phyloP scores from a whole-genome alignment of 805 yeast genomes.

The Metschnikowia amazonensis region DNA sequence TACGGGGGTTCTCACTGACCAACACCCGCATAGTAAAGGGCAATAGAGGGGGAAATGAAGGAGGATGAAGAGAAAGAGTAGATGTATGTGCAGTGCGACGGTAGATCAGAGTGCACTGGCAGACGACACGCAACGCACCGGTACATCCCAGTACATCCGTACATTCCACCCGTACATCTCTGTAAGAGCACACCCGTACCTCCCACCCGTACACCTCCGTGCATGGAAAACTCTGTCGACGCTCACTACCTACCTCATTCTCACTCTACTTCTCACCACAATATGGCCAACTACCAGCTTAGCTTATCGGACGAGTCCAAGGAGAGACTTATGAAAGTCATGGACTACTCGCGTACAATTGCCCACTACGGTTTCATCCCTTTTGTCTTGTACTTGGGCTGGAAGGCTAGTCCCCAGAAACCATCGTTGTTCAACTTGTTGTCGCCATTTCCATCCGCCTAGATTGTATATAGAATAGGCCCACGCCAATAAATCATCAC shows the following conservation, averaged over 20 bases:
- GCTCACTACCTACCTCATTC: not conserved
- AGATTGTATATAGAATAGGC: constrained; percentile 27
- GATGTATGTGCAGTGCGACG: not conserved
- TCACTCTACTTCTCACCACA: not conserved
- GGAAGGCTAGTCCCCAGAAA: constrained; percentile 69
- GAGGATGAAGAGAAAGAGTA: not conserved
- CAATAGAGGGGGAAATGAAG: not conserved
- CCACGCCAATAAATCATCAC: no score
- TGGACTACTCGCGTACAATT: constrained; percentile 78
- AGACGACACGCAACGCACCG: not conserved
- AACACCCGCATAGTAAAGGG: constrained; percentile 12
- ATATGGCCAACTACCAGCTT: constrained; percentile 25
- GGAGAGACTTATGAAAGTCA: constrained; percentile 83
- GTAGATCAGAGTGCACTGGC: not conserved
- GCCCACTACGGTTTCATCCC: constrained; percentile 98
- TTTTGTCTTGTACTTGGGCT: constrained; percentile 80
- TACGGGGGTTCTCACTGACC: constrained; percentile 16
- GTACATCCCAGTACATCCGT: no score
- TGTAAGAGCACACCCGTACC: constrained; percentile 6
- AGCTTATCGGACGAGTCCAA: constrained; percentile 47
- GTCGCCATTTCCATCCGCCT: constrained; percentile 78
- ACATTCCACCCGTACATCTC: no score
- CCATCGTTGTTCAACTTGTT: constrained; percentile 75
- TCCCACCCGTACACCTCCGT: no score
- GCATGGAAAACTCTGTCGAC: constrained; percentile 3